A percentile compares a stretch with the other conserved stretches of the same genome.
Evolutionary conservation across 75 land plant genomes (phyloP).

Genomic region (Cupressus sempervirens): DNA sequence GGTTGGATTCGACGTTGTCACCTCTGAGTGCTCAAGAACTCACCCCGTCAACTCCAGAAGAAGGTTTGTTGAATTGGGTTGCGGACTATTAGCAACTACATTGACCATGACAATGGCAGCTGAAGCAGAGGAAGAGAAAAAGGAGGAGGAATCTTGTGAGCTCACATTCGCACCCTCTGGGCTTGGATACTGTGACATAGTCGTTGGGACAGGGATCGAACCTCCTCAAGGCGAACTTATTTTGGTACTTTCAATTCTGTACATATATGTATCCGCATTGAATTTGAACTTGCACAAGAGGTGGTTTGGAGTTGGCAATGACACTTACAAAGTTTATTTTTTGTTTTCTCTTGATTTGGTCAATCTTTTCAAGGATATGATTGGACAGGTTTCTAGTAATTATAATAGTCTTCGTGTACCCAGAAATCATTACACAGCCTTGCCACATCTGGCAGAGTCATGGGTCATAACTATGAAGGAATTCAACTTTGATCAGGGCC

Average conservation of each 20-base stretch:
- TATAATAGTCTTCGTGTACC: too few relatives aligned
- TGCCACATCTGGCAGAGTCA: background rate
- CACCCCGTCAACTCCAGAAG: constrained; percentile 17
- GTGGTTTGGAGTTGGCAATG: background rate
- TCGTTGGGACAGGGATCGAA: constrained; percentile 55
- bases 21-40: background rate
- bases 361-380: background rate
- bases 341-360: background rate
- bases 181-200: constrained; percentile 75
- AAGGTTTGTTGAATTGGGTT: constrained; percentile 21
- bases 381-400: background rate
- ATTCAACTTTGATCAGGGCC: background rate
- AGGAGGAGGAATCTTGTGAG: constrained; percentile 51
- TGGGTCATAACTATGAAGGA: background rate
- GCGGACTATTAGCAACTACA: constrained; percentile 44
- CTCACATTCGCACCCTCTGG: constrained; percentile 61
- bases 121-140: constrained; percentile 55
- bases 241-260: constrained; percentile 40
- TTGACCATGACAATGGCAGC: constrained; percentile 28
- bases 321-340: background rate
- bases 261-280: background rate
- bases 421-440: background rate
- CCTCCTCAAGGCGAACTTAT: constrained; percentile 69
- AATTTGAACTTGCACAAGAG: background rate
- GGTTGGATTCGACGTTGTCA: background rate